Evolutionary conservation across 441 rosid species (phyloP).

Genomic region (Syzygium malaccense): DNA sequence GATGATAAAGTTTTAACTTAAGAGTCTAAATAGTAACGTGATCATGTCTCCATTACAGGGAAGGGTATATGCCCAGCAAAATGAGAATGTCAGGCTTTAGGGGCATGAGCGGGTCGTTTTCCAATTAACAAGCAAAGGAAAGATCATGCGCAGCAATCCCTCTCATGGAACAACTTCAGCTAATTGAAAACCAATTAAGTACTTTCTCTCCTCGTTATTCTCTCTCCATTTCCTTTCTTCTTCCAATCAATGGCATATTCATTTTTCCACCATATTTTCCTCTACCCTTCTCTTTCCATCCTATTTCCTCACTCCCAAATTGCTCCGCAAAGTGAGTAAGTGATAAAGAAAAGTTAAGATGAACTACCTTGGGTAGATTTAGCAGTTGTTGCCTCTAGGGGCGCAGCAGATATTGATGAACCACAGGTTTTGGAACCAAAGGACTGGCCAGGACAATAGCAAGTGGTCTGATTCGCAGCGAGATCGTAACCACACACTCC

Average conservation of each 20-base stretch:
- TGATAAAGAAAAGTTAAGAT: not conserved
- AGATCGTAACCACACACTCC: constrained; percentile 30
- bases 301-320: not conserved
- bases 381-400: not conserved
- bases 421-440: constrained; percentile 5
- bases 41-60: not conserved
- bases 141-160: not conserved
- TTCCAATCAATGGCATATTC: not conserved
- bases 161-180: not conserved
- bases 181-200: constrained; percentile 7
- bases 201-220: not conserved
- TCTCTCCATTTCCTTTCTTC: not conserved
- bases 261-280: not conserved
- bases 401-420: not conserved
- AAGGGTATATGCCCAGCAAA: not conserved
- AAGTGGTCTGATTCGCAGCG: not conserved
- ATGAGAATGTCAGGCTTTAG: not conserved
- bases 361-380: not conserved
- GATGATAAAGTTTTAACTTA: not conserved
- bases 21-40: not conserved
- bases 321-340: not conserved
- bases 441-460: constrained; percentile 12
- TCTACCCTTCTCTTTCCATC: not conserved
- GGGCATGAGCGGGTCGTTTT: not conserved
- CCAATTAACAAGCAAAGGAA: not conserved